Base-by-base conservation (phyloP, 371 early-diverging fungal species). In the Cokeromyces recurvatus region DNA sequence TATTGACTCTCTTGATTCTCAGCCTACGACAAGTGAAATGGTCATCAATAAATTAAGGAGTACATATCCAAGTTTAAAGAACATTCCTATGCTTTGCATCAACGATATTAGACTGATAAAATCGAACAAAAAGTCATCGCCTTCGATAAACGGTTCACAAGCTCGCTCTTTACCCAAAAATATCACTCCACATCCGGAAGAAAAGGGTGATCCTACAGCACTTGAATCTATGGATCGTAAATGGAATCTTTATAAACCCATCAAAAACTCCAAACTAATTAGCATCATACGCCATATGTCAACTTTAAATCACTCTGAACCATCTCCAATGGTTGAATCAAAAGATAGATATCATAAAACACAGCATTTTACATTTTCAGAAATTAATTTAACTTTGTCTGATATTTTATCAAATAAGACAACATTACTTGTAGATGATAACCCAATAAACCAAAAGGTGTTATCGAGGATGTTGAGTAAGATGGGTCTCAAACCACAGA, bases 391-490 rank as follows among this genome's bases (percentile, higher is more conserved):
- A n/a, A n/a, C n/a, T n/a, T n/a, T n/a, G n/a, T n/a, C 41, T 23
- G 41, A 49, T 34, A 23, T 34, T 23, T 15, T 54, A 20, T 21
- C 35, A 24, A 11, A n/a, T 15, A 31, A 69, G 11, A 55, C 36
- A 23, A 62, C 71, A 1, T 31, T 78, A 46, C 52, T 78, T 0
- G 79, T 76, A 3, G 79, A 78, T 35, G 79, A 78, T 34, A 78
- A 78, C 39, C 72, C 77, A 1, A 66, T 78, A 31, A 78, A 78
- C 41, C 61, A 62, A 17, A 71, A 68, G 48, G 78, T 77, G 10
- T 47, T 69, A 38, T 51, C 65, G 10, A 65, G 67, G 37, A 69
- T 74, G 73, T 39, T 76, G 11, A 48, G 56, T 1, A 43, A 36
- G 3, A 51, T 51, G 36, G 51, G 51, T 2, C 11, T 51, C 27